Base-by-base conservation (phyloP, 352 stramenopile genomes). In the Phytopythium helicoides region DNA sequence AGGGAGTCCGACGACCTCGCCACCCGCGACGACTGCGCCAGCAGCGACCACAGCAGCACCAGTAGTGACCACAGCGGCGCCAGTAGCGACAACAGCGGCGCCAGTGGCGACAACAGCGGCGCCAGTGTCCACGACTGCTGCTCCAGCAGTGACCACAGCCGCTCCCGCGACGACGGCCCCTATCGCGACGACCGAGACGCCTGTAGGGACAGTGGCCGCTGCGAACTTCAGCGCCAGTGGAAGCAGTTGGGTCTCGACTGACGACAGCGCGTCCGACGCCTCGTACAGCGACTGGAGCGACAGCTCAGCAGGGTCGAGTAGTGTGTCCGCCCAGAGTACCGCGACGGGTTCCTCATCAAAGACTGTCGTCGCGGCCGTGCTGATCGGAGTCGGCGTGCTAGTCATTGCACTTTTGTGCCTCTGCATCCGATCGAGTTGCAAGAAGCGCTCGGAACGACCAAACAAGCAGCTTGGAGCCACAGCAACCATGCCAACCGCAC, bases 241-340 rank as follows among this genome's bases (percentile, higher is more conserved):
- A 18, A 42, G 46, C 18, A 21, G 3, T 0, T 18, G 25, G 12
- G 14, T 5, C n/a, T 8, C 18, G 11, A 23, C 26, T 0, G 21
- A 26, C 3, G 25, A 12, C 44, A 38, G 44, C 28, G 46, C n/a
- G 9, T 52, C 46, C 10, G 28, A 52, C 8, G 36, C 9, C 46
- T 52, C 46, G 46, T 41, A 26, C 46, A 41, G 41, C 46, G 28
- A 52, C 46, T 41, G 46, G 46, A 41, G 46, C 28, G 46, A 52
- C 28, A 41, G 28, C 28, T 52, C 46, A 6, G 28, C 25, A 5
- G 18, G 3, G 6, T 21, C 19, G 10, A 14, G 28, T 16, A 52
- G 46, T 31, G 46, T 41, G n/a, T 40, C 28, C 7, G 39, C 31
- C 11, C 19, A 34, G 10, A 42, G 31, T 19, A 25, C 28, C 6